A percentile compares a stretch with the other conserved stretches of the same genome.
phyloP scores from a whole-genome alignment of 805 yeast genomes.

The Huiozyma sinensis region DNA sequence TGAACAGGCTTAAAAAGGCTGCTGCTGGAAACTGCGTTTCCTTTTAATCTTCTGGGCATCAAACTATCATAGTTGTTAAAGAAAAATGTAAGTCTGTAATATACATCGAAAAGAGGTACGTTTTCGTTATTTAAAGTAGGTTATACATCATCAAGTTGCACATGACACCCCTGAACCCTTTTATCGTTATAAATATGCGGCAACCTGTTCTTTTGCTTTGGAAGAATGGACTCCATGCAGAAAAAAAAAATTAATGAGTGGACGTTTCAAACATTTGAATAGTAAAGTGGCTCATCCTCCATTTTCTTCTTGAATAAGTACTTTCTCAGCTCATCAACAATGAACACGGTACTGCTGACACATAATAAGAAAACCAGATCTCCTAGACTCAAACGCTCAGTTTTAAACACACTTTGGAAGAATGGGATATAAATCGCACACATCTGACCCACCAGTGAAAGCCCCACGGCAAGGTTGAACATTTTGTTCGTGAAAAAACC shows the following conservation, averaged over 20 bases:
- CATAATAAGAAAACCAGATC: constrained; percentile 56
- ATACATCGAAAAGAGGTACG: no score
- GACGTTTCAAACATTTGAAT: constrained; percentile 3
- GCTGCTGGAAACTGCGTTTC: constrained; percentile 8
- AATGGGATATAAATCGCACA: constrained; percentile 91
- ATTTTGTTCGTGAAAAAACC: constrained; percentile 72
- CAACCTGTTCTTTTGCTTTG: no score
- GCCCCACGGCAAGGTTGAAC: constrained; percentile 89
- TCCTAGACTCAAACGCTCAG: constrained; percentile 69
- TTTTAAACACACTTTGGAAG: constrained; percentile 86
- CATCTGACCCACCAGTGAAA: constrained; percentile 80
- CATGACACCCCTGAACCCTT: no score
- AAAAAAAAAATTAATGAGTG: neutral
- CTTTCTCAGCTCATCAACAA: constrained; percentile 78
- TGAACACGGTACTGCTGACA: constrained; percentile 70
- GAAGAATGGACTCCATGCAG: no score
- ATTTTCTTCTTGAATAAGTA: constrained; percentile 22
- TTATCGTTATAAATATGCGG: no score
- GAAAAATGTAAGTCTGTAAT: no score
- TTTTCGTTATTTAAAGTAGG: no score
- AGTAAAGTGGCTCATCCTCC: constrained; percentile 9
- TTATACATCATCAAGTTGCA: no score
- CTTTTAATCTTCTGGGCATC: neutral
- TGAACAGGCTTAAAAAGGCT: constrained; percentile 57
- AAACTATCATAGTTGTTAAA: no score